Evolutionary conservation across 257 asterid species (phyloP), one percentile per base, ranked within the genome.

Genomic region (Thymus mandschuricus): DNA sequence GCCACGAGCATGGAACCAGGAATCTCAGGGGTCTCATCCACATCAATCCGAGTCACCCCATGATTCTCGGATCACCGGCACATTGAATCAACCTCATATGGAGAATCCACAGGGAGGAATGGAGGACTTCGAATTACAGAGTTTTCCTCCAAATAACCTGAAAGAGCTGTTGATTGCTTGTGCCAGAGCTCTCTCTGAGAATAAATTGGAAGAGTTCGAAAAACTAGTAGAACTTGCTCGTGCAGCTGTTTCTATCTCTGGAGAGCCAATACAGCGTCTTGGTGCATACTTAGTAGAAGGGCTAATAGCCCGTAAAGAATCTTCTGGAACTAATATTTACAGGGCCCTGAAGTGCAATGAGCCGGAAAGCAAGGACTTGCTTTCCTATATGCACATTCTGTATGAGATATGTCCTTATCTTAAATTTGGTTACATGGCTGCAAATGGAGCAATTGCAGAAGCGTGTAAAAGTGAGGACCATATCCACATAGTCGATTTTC

Each of bases 261-360:
- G 98, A 13, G 98, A 91, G 76, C 97, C 98, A 5, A 87, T 93
- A 63, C 96, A 93, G 67, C 98, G 97, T 41, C 90, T 93, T 0
- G 97, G 98, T 38, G 98, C 98, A 28, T 93, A 93, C 89, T 79
- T 93, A 80, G 59, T 91, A 7, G 98, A 91, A 84, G 97, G 98
- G 15, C 80, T 93, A 28, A 54, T 91, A n/a, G 98, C 98, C 11
- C 74, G 89, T 65, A 93, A 87, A 74, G 96, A 91, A 69, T 85
- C 82, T n/a, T 93, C 98, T 0, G 98, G 98, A 3, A 77, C 88
- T 5, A 91, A 84, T 75, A 91, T 93, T 15, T 93, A 91, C 75
- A 84, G 89, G 9, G 73, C 96, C 46, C 81, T 93, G 7, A 86
- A 84, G 74, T 89, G 98, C 81, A 82, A 89, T 40, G 85, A 85